phyloP scores from a whole-genome alignment of 2,329 filamentous ascomycete genomes.

The Exophiala xenobiotica region DNA sequence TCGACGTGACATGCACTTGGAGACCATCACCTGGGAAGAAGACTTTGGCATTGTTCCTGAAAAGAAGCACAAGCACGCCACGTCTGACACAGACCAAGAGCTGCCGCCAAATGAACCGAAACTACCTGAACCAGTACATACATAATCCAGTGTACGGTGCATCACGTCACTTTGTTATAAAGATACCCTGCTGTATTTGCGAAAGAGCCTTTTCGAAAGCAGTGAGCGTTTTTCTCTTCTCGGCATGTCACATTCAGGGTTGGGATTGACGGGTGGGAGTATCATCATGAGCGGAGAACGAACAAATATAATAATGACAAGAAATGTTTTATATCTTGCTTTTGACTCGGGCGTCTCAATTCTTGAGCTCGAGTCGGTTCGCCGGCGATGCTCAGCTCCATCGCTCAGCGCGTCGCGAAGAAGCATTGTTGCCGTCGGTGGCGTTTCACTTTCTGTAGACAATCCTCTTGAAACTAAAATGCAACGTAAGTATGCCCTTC shows the following conservation, averaged over 20 bases:
- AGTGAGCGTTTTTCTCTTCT: not conserved
- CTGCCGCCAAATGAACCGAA: constrained; percentile 7
- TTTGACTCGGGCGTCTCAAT: no score
- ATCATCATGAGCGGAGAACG: no score
- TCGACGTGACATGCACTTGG: constrained; percentile 44
- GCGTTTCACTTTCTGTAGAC: constrained; percentile 49
- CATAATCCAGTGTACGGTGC: no score
- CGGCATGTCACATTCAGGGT: not conserved
- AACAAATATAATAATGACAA: no score
- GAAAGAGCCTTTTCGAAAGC: not conserved
- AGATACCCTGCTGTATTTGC: not conserved
- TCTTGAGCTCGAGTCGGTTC: no score
- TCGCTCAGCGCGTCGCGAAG: no score
- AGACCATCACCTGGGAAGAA: constrained; percentile 43
- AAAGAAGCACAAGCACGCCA: constrained; percentile 12
- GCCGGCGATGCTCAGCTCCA: no score
- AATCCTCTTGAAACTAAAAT: constrained; percentile 98
- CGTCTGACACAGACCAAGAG: constrained; percentile 10
- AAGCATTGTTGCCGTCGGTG: no score
- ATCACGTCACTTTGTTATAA: no score
- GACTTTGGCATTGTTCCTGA: constrained; percentile 23
- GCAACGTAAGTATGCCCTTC: constrained; percentile 93
- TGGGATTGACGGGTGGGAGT: no score
- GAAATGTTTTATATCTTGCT: no score
- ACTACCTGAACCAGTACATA: constrained; percentile 17